Base-by-base conservation (phyloP, 352 stramenopile genomes). In the Globisporangium okanoganense region DNA sequence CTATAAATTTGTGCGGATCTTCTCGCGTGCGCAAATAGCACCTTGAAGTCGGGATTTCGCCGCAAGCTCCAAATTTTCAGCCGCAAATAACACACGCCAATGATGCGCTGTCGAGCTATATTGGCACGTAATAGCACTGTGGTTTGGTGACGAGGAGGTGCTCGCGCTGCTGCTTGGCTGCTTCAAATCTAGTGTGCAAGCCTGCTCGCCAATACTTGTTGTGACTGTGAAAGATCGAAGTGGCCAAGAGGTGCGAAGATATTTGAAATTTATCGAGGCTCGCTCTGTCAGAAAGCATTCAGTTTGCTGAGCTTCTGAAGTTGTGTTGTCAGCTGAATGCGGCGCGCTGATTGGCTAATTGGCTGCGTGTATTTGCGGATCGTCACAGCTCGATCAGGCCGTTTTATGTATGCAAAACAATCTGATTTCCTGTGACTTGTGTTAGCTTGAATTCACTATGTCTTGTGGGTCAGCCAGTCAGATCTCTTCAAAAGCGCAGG, bases 221-320 rank as follows among this genome's bases (percentile, higher is more conserved):
- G 24, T 10, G 29, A 16, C 22, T 25, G 10, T 9, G n/a, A 18
- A 29, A 20, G 16, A 36, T 7, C 14, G 13, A 35, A 54, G 38
- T 13, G n/a, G 14, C 20, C 13, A 36, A 6, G 2, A 2, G 16
- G 13, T 40, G 41, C 27, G 56, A 62, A 61, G 18, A 47, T 62
- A 56, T 56, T 22, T 14, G 54, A 9, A 43, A 52, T 52, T 51
- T 60, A 60, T 60, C 41, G 7, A n/a, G n/a, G n/a, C n/a, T n/a
- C n/a, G n/a, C n/a, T n/a, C n/a, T 43, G 16, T 9, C 24, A 22
- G 22, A 52, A 50, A 50, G 41, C 13, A 12, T 52, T 51, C 54
- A 60, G 38, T 41, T 9, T 12, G 0, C 29, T 12, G n/a, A n/a
- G n/a, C n/a, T n/a, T n/a, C 29, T 55, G 49, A 55, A 54, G 18